phyloP scores from a whole-genome alignment of 768 basidiomycete species.

The Pilatotrama ljubarskyi region DNA sequence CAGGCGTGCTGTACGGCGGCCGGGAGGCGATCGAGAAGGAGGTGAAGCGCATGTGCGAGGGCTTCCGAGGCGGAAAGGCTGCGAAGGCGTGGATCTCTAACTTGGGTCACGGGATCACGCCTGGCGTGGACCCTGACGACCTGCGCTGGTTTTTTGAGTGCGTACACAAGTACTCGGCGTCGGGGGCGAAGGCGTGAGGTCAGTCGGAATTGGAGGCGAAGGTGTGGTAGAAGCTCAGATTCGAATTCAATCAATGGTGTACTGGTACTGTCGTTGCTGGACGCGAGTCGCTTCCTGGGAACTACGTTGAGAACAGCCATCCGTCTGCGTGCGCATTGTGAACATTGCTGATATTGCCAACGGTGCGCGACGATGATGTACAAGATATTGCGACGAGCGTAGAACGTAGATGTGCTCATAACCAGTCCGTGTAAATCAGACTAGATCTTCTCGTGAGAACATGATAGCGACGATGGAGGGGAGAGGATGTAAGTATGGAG shows the following conservation, averaged over 20 bases:
- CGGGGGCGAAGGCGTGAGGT: not conserved
- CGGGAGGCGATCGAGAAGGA: conserved; percentile 81
- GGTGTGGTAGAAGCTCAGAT: not conserved
- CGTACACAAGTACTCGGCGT: conserved; percentile 74
- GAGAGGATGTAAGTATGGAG: not conserved
- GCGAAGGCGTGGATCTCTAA: conserved; percentile 92
- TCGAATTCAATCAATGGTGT: conserved; percentile 13
- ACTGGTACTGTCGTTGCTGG: not conserved
- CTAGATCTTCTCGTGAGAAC: conserved; percentile 13
- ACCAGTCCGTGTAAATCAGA: conserved; percentile 16
- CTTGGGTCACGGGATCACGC: conserved; percentile 96
- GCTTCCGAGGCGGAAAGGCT: conserved; percentile 60
- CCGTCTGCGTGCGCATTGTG: not conserved
- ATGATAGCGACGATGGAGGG: conserved; percentile 7
- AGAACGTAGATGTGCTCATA: conserved; percentile 11
- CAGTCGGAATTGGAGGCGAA: not conserved
- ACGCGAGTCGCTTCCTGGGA: not conserved
- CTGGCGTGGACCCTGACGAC: conserved; percentile 92
- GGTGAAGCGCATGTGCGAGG: conserved; percentile 78
- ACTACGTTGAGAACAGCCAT: too few species aligned
- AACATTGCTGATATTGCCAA: conserved; percentile 9
- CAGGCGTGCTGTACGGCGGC: conserved; percentile 82
- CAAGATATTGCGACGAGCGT: conserved; percentile 12
- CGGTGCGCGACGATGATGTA: conserved; percentile 19
- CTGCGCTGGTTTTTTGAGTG: conserved; percentile 90